These are phyloP conservation scores for Neurospora terricola DNA, from an alignment of 495 filamentous ascomycete genomes.

Conservation along the genomic window DNA sequence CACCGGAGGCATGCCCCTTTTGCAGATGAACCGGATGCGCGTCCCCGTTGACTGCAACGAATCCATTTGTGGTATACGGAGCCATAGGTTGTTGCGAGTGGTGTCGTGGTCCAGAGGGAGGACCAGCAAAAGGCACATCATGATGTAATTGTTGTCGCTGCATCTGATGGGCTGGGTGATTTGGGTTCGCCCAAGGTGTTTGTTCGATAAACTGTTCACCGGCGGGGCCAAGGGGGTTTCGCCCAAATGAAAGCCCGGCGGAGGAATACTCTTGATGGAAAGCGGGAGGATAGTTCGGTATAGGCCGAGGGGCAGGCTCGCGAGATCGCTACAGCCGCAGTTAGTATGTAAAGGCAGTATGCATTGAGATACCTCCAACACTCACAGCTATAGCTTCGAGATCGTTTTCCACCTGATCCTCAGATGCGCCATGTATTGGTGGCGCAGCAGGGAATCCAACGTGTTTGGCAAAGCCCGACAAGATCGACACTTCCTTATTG, in stretches of 20 bases:
- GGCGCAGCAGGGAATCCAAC: constrained; percentile 95
- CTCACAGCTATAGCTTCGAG: constrained; percentile 84
- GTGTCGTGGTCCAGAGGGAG: constrained; percentile 20
- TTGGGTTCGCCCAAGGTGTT: constrained; percentile 81
- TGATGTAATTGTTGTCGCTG: constrained; percentile 30
- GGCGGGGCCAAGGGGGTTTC: constrained; percentile 44
- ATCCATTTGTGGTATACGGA: constrained; percentile 16
- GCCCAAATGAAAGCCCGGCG: constrained; percentile 27
- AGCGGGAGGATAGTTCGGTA: constrained; percentile 4
- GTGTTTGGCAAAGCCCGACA: constrained; percentile 86
- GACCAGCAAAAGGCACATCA: constrained; percentile 17
- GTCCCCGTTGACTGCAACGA: constrained; percentile 17
- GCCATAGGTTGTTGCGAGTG: constrained; percentile 23
- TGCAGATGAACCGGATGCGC: constrained; percentile 10
- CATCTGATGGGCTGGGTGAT: constrained; percentile 61
- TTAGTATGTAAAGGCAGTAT: not conserved
- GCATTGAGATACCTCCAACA: not conserved
- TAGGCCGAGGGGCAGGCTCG: constrained; percentile 19
- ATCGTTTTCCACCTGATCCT: constrained; percentile 72
- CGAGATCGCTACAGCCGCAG: constrained; percentile 22
- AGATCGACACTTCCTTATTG: constrained; percentile 84
- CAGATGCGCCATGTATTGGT: constrained; percentile 57
- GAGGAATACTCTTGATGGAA: constrained; percentile 17
- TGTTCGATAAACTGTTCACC: constrained; percentile 76
- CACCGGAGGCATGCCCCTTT: constrained; percentile 10